A percentile compares a stretch with the other conserved stretches of the same genome.
phyloP scores from a whole-genome alignment of 208 protist species.

The Lotmaria passim region DNA sequence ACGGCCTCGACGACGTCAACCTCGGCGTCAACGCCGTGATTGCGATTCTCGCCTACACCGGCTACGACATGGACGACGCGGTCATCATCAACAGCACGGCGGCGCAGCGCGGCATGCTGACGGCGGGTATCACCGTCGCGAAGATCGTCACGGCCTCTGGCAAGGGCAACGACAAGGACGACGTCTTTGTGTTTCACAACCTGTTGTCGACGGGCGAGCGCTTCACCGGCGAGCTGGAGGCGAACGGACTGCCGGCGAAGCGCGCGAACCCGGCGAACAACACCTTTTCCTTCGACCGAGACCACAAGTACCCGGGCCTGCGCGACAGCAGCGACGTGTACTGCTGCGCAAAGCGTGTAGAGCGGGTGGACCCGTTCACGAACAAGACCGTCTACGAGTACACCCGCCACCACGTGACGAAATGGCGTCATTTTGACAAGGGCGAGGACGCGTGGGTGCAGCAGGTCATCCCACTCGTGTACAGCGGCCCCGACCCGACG shows the following conservation, averaged over 20 bases:
- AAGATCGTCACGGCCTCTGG: constrained; percentile 77
- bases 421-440: constrained; percentile 91
- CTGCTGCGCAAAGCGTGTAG: constrained; percentile 81
- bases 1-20: constrained; percentile 97
- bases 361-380: constrained; percentile 73
- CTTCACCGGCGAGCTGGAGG: constrained; percentile 67
- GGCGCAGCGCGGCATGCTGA: constrained; percentile 97
- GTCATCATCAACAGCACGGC: constrained; percentile 99
- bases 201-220: constrained; percentile 68
- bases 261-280: constrained; percentile 53
- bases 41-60: constrained; percentile 99
- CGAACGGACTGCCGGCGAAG: constrained; percentile 74
- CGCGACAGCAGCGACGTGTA: constrained; percentile 78
- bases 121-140: constrained; percentile 95
- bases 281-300: constrained; percentile 73
- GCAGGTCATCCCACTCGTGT: constrained; percentile 86
- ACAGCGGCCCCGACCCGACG: constrained; percentile 83
- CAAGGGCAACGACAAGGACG: constrained; percentile 48
- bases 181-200: constrained; percentile 89
- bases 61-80: constrained; percentile 99
- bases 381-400: constrained; percentile 86
- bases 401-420: constrained; percentile 82
- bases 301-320: constrained; percentile 81
- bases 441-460: constrained; percentile 92
- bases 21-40: constrained; percentile 99